Conservation (phyloP, 1,284 basidiomycete species). For the Sutorius eximius region DNA sequence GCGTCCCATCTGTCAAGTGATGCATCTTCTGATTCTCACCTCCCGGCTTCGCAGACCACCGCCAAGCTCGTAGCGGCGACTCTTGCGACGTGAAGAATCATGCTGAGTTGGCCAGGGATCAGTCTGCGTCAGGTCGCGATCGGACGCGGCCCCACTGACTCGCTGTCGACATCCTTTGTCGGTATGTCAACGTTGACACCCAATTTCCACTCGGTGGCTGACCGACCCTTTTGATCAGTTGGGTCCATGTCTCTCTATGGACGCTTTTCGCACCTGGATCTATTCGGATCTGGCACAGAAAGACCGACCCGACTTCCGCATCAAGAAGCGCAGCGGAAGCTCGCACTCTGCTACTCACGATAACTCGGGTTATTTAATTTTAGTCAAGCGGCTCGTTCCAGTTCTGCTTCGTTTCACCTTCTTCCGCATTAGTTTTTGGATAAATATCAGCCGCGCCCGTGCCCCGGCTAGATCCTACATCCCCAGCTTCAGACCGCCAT, state of each 20-base stretch:
- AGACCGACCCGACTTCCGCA: slow-evolving; percentile 18
- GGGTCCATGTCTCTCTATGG: slow-evolving; percentile 7
- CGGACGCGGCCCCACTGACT: not conserved
- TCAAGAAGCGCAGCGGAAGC: slow-evolving; percentile 28
- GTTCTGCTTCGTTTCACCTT: slow-evolving; percentile 16
- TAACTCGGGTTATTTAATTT: slow-evolving; percentile 25
- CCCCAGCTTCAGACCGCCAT: slow-evolving; percentile 10
- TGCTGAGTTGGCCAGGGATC: not conserved
- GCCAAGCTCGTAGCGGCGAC: slow-evolving; percentile 15
- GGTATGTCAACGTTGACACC: slow-evolving; percentile 1
- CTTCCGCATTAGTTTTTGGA: slow-evolving; percentile 14
- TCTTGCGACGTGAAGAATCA: slow-evolving; percentile 5
- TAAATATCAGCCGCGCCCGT: slow-evolving; percentile 29
- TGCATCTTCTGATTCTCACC: slow-evolving; percentile 22
- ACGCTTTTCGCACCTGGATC: slow-evolving; percentile 24
- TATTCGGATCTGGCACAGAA: slow-evolving; percentile 17
- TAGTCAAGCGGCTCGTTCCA: slow-evolving; percentile 22
- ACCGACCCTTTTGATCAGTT: slow-evolving; percentile 11
- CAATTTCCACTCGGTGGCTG: not conserved
- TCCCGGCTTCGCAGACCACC: slow-evolving; percentile 7
- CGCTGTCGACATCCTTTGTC: slow-evolving; percentile 3
- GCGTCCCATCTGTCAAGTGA: slow-evolving; percentile 1
- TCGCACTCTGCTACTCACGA: slow-evolving; percentile 31
- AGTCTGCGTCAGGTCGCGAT: slow-evolving; percentile 3
- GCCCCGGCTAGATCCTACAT: slow-evolving; percentile 3